Evolutionary conservation across 176 grass and related monocot species (phyloP).

Genomic region (sorghum (Sorghum bicolor)): Sorghum_bicolor_NCBIv3 NC_012879.2:8853501-8854000

Average conservation of each 20-base stretch:
- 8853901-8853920: constrained; percentile 73
- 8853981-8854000: constrained; percentile 53
- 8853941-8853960: constrained; percentile 87
- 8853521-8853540: not conserved
- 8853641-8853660: not conserved
- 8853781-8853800: not conserved
- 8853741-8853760: not conserved
- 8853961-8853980: constrained; percentile 74
- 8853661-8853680: not conserved
- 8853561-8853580: not conserved
- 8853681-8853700: not conserved
- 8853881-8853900: constrained; percentile 33
- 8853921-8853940: constrained; percentile 96
- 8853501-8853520: not conserved
- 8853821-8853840: not conserved
- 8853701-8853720: not conserved
- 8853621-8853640: not conserved
- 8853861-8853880: constrained; percentile 16
- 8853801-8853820: not conserved
- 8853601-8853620: not conserved
- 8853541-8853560: not conserved
- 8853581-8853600: not conserved
- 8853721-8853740: not conserved
- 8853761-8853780: not conserved
- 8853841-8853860: not conserved